Percentiles rank a stretch among this genome's conserved stretches.
Conservation (phyloP, 2,329 filamentous ascomycete species). For the Boeremia lycopersici region DNA sequence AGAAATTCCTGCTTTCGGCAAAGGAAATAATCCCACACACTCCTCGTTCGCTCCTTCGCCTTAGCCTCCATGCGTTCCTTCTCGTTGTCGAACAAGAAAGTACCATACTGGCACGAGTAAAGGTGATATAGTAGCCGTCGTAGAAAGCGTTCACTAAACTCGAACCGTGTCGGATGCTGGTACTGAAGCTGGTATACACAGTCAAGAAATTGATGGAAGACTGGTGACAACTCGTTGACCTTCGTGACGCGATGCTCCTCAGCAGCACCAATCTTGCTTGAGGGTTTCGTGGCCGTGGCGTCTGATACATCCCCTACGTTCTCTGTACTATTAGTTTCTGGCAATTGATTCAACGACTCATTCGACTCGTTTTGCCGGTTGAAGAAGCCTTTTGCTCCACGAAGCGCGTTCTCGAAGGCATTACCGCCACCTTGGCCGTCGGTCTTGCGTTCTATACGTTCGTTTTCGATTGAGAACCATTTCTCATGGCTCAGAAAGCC, state of each 20-base stretch:
- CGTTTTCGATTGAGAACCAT: constrained; percentile 89
- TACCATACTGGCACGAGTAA: constrained; percentile 95
- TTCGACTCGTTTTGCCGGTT: constrained; percentile 75
- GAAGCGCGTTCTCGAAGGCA: constrained; percentile 82
- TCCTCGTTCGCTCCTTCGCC: constrained; percentile 74
- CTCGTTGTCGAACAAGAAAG: constrained; percentile 94
- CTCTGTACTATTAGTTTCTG: constrained; percentile 58
- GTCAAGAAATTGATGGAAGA: constrained; percentile 98
- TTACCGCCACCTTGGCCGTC: constrained; percentile 62
- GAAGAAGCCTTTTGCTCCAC: constrained; percentile 88
- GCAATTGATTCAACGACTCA: constrained; percentile 63
- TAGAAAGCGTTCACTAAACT: constrained; percentile 95
- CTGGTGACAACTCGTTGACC: constrained; percentile 89
- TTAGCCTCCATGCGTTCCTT: constrained; percentile 78
- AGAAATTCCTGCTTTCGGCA: constrained; percentile 79
- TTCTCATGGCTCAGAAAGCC: constrained; percentile 89
- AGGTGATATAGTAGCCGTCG: constrained; percentile 89
- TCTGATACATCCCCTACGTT: constrained; percentile 55
- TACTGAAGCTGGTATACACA: constrained; percentile 88
- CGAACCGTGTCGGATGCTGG: constrained; percentile 86
- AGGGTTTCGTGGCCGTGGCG: constrained; percentile 37
- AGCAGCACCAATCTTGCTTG: constrained; percentile 48
- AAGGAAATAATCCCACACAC: constrained; percentile 96
- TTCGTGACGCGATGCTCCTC: constrained; percentile 73
- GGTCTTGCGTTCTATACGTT: constrained; percentile 64